These are phyloP conservation scores for Exophiala alcalophila DNA, from an alignment of 2,329 filamentous ascomycete genomes.

Conservation along the genomic window DNA sequence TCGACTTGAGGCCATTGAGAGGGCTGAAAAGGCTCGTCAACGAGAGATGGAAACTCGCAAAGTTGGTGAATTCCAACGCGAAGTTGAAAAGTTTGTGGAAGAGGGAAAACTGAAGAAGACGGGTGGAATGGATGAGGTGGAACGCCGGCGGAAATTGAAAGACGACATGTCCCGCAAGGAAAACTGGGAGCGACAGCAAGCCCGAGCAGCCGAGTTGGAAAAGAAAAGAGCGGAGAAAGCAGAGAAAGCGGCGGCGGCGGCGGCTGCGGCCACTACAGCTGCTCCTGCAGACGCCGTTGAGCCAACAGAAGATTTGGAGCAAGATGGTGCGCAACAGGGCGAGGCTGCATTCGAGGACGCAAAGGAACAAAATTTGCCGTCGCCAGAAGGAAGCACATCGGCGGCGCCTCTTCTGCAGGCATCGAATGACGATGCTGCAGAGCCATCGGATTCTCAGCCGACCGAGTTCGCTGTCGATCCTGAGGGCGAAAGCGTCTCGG, in stretches of 20 bases:
- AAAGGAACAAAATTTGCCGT: slow-evolving; percentile 13
- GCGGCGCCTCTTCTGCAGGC: slow-evolving; percentile 5
- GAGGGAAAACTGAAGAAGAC: slow-evolving; percentile 94
- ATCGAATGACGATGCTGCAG: slow-evolving; percentile 7
- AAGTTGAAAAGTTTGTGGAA: slow-evolving; percentile 79
- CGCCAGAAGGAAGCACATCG: slow-evolving; percentile 15
- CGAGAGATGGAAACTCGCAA: slow-evolving; percentile 78
- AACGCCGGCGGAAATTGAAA: slow-evolving; percentile 76
- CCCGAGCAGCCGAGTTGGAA: slow-evolving; percentile 50
- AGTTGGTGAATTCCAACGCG: slow-evolving; percentile 76
- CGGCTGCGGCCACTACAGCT: slow-evolving; percentile 4
- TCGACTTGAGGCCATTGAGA: slow-evolving; percentile 89
- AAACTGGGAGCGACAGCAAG: slow-evolving; percentile 57
- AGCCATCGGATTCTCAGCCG: slow-evolving; percentile 12
- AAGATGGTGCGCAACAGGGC: slow-evolving; percentile 19
- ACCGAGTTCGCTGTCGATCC: slow-evolving; percentile 73
- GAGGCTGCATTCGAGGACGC: slow-evolving; percentile 24
- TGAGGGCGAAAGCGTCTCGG: slow-evolving; percentile 65
- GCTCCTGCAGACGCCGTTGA: neutral
- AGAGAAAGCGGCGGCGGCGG: slow-evolving; percentile 18
- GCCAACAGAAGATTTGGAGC: slow-evolving; percentile 11
- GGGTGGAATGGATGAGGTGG: slow-evolving; percentile 90
- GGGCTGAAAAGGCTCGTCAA: slow-evolving; percentile 88
- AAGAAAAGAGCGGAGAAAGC: slow-evolving; percentile 32
- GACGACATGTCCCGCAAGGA: slow-evolving; percentile 84